Base-by-base conservation (phyloP, 306 rosid genomes). In the Castanea crenata region DNA sequence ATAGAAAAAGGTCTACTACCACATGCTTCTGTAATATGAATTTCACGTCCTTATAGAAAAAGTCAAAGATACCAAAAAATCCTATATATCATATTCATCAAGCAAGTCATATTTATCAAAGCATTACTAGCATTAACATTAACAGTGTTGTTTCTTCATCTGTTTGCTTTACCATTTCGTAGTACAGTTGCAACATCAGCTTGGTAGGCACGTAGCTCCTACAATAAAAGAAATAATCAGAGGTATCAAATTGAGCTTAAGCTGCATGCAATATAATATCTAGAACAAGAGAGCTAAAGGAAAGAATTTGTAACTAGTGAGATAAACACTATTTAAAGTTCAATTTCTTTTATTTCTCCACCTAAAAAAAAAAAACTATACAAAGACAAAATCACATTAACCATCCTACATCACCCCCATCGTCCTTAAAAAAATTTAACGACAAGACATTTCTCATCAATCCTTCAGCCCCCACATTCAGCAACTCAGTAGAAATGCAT, bases 191-290 rank as follows among this genome's bases (percentile, higher is more conserved):
- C 99, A 59, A 87, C 85, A 75, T 92, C 99, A 81, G 99, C 99
- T 89, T 95, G 99, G 86, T 95, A 95, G 80, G 99, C 99, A 13
- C 99, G 99, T 69, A 95, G 90, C 88, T 95, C 99, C 99, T 94
- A 74, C 82, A 86, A 69, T 25, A 44, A 78, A 73, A 71, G 20
- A 73, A 15, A 70, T n/a, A 13, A 75, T 61, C 21, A 25, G 59
- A 73, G 25, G 2, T 34, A 25, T 71, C 65, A 82, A 76, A 79
- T 70, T 73, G 49, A 81, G 80, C 58, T 21, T 81, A 78, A 78
- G 78, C 80, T 75, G 73, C 68, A 79, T 38, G 69, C 77, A 54
- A 16, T 74, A 55, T 75, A 64, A n/a, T 12, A 80, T 69, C 64
- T 56, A 46, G 20, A 77, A 67, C 15, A 70, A 73, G 38, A 61